Evolutionary conservation across 2,329 filamentous ascomycete species (phyloP).

Genomic region (Teratosphaeria nubilosa): DNA sequence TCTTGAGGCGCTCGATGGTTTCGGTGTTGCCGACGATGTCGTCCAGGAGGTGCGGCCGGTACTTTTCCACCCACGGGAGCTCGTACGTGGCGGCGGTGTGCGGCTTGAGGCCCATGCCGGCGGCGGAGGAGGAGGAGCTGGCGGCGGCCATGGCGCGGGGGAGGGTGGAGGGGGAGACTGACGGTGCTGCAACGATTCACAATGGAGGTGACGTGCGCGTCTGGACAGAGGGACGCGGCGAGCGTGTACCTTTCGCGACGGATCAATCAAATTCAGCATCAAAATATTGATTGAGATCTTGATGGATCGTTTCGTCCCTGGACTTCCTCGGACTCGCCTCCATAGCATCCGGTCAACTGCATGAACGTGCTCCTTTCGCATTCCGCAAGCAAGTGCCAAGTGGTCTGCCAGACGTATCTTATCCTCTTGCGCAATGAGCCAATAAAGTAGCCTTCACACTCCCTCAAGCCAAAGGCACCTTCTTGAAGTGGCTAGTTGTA

Average conservation of each 20-base stretch:
- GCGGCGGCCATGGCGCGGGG: constrained; percentile 32
- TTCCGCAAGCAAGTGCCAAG: no score
- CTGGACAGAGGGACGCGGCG: background rate
- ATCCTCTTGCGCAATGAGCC: no score
- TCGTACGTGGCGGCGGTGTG: constrained; percentile 51
- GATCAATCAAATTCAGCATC: background rate
- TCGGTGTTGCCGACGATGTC: constrained; percentile 97
- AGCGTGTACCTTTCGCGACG: background rate
- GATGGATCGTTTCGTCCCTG: background rate
- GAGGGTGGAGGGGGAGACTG: background rate
- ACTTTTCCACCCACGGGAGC: constrained; percentile 93
- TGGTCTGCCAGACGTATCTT: no score
- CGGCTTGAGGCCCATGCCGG: constrained; percentile 31
- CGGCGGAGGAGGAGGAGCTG: constrained; percentile 32
- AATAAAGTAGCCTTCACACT: no score
- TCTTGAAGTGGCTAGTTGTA: background rate
- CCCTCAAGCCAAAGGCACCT: background rate
- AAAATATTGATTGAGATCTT: background rate
- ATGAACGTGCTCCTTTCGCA: no score
- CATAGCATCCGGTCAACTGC: background rate
- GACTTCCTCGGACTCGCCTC: background rate
- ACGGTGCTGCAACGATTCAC: background rate
- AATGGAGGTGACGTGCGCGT: no score
- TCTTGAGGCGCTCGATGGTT: constrained; percentile 92
- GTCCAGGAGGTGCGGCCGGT: constrained; percentile 86